Conservation (phyloP, 2,329 filamentous ascomycete genomes). For the Botrytis sinoallii region DNA sequence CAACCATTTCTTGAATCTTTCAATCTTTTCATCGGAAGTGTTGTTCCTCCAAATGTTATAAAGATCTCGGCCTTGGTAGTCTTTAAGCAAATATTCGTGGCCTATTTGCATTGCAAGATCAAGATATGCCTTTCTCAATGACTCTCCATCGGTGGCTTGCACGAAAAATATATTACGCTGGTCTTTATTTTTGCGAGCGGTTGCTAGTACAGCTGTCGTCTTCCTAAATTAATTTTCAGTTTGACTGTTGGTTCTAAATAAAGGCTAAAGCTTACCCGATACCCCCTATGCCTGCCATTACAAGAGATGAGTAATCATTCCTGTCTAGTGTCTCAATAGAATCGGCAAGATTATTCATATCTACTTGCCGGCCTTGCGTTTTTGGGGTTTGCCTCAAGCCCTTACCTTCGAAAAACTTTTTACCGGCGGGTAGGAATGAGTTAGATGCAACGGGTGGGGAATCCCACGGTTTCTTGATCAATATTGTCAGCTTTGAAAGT, state of each 20-base stretch:
- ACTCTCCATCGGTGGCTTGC: neutral
- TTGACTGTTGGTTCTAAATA: neutral
- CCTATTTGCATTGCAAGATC: neutral
- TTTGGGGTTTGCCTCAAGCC: neutral
- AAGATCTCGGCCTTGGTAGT: neutral
- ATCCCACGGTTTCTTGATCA: neutral
- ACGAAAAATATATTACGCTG: neutral
- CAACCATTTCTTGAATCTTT: conserved; percentile 2
- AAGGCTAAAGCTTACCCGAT: conserved; percentile 1
- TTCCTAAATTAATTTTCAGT: neutral
- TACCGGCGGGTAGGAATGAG: neutral
- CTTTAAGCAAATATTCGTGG: neutral
- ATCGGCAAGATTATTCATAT: neutral
- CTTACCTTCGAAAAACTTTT: neutral
- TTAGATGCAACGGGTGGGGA: neutral
- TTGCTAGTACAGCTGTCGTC: neutral
- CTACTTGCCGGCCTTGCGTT: neutral
- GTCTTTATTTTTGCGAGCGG: neutral
- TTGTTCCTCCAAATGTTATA: neutral
- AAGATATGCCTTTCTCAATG: neutral
- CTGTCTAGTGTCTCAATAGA: neutral
- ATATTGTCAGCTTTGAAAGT: neutral
- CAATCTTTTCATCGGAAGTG: neutral
- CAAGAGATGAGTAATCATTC: neutral
- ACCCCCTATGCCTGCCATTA: neutral